Evolutionary conservation across 148 eudicot genomes (phyloP), one percentile per base, ranked within the genome.

Genomic region (Limonium bicolor): DNA sequence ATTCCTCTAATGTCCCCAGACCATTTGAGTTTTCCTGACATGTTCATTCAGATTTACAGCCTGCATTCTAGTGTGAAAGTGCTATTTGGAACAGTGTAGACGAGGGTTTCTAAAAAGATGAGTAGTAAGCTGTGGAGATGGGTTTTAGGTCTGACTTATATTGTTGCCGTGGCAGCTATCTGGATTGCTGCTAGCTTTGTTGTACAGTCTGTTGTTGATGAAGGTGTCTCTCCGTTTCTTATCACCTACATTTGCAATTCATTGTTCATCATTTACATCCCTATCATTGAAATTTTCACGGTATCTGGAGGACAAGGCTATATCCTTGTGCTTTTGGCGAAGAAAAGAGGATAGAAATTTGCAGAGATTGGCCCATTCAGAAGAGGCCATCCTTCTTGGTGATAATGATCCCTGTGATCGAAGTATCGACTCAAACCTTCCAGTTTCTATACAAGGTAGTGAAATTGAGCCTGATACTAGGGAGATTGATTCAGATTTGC

Each of bases 141-240:
- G 95, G 57, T 67, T 56, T 53, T 92, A 60, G 99, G 99, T 34
- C 67, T 92, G 59, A 49, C 53, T 31, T 92, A 85, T 53, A 92
- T 92, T 41, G 45, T 85, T 46, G 67, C 74, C 40, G 99, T 92
- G 6, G 99, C 99, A 18, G 31, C 65, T 8, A 92, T 92, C 51
- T 92, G 99, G 99, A 85, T 92, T 67, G 95, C 94, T 56, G 93
- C 95, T 63, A 92, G 99, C 60, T 85, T 70, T 48, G 94, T 92
- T 33, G 95, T 92, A 21, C 99, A 92, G 46, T 76, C 94, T 23
- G 95, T 85, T 41, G 99, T 92, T 19, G 99, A 78, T 32, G 80
- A 49, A 0, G 99, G 99, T 3, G 86, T 85, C 55, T 78, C 99
- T 4, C 95, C 95, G 0, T 92, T 92, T 64, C 80, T 92, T 18